These are phyloP conservation scores for Nyssa sinensis DNA, from an alignment of 148 eudicot species.

Conservation along the genomic window DNA sequence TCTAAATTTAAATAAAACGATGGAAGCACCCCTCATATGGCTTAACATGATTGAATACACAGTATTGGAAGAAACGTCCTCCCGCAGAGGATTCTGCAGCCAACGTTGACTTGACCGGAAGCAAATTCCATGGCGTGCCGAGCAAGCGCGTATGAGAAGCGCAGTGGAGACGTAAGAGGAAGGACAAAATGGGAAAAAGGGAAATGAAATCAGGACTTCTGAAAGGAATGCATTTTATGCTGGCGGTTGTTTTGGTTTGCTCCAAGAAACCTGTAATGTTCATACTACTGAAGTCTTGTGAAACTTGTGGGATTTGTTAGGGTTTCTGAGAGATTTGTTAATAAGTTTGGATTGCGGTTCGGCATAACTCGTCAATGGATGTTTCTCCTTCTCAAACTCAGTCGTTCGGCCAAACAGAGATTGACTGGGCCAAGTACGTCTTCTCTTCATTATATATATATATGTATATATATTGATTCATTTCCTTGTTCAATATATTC, in stretches of 20 bases:
- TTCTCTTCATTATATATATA: background rate
- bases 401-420: constrained; percentile 74
- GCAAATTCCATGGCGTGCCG: no score
- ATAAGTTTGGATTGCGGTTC: background rate
- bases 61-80: no score
- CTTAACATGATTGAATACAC: no score
- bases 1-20: no score
- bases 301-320: background rate
- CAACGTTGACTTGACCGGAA: no score
- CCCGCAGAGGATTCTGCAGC: no score
- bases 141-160: no score
- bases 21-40: no score
- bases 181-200: background rate
- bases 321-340: constrained; percentile 10
- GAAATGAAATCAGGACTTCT: background rate
- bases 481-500: background rate
- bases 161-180: no score
- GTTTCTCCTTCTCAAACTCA: constrained; percentile 44
- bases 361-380: constrained; percentile 32
- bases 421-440: constrained; percentile 92
- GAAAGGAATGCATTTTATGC: background rate
- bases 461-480: background rate
- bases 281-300: background rate
- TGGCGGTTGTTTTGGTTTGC: background rate
- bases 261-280: background rate